Evolutionary conservation across 495 filamentous ascomycete species (phyloP).

Genomic region (Penicillium lagena): DNA sequence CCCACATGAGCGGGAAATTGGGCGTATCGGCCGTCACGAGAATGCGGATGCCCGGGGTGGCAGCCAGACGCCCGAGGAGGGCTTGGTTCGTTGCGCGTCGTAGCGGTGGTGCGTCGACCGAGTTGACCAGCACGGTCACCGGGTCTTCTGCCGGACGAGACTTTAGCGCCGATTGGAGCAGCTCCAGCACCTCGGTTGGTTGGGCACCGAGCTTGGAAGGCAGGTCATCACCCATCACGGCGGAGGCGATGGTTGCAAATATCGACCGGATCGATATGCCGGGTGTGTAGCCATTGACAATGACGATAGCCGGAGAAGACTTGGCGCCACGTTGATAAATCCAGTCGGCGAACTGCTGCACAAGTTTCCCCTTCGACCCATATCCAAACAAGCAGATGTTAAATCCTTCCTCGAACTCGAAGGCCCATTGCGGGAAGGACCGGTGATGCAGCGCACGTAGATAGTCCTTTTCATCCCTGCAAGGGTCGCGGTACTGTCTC

Average conservation of each 20-base stretch:
- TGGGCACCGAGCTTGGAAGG: slow-evolving; percentile 53
- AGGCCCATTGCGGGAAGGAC: slow-evolving; percentile 86
- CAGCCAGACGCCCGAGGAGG: slow-evolving; percentile 67
- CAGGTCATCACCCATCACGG: slow-evolving; percentile 51
- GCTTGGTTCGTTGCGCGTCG: slow-evolving; percentile 64
- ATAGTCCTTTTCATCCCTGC: slow-evolving; percentile 61
- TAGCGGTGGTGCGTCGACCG: slow-evolving; percentile 72
- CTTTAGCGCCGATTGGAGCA: slow-evolving; percentile 53
- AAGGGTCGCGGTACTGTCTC: slow-evolving; percentile 61
- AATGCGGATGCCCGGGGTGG: slow-evolving; percentile 67
- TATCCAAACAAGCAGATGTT: slow-evolving; percentile 90
- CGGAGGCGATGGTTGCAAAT: slow-evolving; percentile 63
- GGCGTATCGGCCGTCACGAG: slow-evolving; percentile 81
- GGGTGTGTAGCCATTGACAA: slow-evolving; percentile 83
- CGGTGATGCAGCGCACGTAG: slow-evolving; percentile 69
- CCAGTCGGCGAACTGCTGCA: slow-evolving; percentile 72
- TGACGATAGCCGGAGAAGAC: slow-evolving; percentile 52
- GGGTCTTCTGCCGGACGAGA: slow-evolving; percentile 31
- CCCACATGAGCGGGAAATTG: slow-evolving; percentile 84
- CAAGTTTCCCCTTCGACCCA: slow-evolving; percentile 75
- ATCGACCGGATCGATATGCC: slow-evolving; percentile 73
- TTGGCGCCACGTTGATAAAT: slow-evolving; percentile 43
- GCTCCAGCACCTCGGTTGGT: slow-evolving; percentile 59
- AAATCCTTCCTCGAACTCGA: slow-evolving; percentile 85
- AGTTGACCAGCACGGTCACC: slow-evolving; percentile 74